Evolutionary conservation across 2,329 filamentous ascomycete genomes (phyloP), one percentile per base, ranked within the genome.

Genomic region (Dactylellina leptospora): DNA sequence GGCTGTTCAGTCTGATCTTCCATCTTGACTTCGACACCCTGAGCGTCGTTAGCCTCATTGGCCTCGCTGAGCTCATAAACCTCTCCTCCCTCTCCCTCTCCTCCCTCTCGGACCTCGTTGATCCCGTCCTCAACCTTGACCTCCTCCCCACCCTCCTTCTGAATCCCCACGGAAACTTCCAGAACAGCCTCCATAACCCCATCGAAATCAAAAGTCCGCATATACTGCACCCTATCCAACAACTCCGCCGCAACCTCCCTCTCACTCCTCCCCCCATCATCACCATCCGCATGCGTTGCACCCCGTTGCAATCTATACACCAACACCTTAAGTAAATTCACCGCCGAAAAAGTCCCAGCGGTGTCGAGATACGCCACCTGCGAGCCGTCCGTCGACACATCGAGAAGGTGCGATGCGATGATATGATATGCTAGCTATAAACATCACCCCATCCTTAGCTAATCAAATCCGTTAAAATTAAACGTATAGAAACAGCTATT

Each of bases 141-240:
- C 4, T 1, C 58, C 1, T 54, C 45, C 13, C 8, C 30, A 20
- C 56, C 55, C 10, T 11, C 50, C 13, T 30, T 55, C 13, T 30
- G 40, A 8, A 71, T 45, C 4, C 58, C 51, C 16, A 44, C 25
- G 18, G 61, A 27, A 3, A 73, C 62, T 45, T 73, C 69, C 4
- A 6, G 40, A 5, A 73, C 33, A 5, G 56, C 56, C 11, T 73
- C 69, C 54, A 68, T 40, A 4, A 73, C 54, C 2, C 69, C 69
- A 51, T 73, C 61, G 10, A 68, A 68, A 40, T 73, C 69, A 51
- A 73, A 73, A 4, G 69, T 48, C 10, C 62, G 54, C 69, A 68
- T 73, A 23, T 66, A 66, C 45, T 73, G 69, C 27, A 73, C 69
- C 18, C 54, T 20, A 47, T 73, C 69, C 25, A 73, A 22, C 42